Base-by-base conservation (phyloP, 1,284 basidiomycete species). In the Cystobasidiaceae sp. region DNA sequence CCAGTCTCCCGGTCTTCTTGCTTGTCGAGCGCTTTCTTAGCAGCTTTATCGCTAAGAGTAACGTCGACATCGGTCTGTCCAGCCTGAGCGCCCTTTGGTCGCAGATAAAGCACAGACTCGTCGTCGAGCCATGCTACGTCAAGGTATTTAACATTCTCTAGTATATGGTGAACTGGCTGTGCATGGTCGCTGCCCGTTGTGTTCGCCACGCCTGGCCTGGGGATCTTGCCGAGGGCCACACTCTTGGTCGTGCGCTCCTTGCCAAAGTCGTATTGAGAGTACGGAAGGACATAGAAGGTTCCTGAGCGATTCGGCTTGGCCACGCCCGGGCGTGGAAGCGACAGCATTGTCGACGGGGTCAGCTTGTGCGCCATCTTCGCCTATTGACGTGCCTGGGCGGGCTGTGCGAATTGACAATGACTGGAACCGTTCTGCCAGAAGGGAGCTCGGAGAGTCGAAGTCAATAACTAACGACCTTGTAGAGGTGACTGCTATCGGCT, bases 191-290 rank as follows among this genome's bases (percentile, higher is more conserved):
- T 48, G 37, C 28, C 41, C n/a, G n/a, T n/a, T 49, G 7, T 8
- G 2, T 13, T 21, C 6, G 58, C 30, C 19, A 19, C 13, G 33
- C 13, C 4, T n/a, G 27, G 30, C 23, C 54, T 23, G 21, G 33
- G 21, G 45, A 73, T 52, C 11, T 68, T 56, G 57, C 68, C 66
- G 30, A 81, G 71, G 74, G 84, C 83, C 67, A 92, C 79, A 7
- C 82, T 83, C 71, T 86, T 86, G 71, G 83, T 79, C 67, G 87
- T 88, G 88, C 84, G 83, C 73, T 86, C 85, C 27, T 83, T 81
- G 63, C 84, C 79, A 62, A 89, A 82, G 37, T 85, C 83, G 76
- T 86, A 88, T 73, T 84, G 81, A 76, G 83, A 85, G 70, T 86
- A 80, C 1, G 86, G 79, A 28, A 88, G 81, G 55, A 92, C 74